These are phyloP conservation scores for Talaromyces rugulosus DNA, from an alignment of 2,329 filamentous ascomycete genomes.

Conservation along the genomic window DNA sequence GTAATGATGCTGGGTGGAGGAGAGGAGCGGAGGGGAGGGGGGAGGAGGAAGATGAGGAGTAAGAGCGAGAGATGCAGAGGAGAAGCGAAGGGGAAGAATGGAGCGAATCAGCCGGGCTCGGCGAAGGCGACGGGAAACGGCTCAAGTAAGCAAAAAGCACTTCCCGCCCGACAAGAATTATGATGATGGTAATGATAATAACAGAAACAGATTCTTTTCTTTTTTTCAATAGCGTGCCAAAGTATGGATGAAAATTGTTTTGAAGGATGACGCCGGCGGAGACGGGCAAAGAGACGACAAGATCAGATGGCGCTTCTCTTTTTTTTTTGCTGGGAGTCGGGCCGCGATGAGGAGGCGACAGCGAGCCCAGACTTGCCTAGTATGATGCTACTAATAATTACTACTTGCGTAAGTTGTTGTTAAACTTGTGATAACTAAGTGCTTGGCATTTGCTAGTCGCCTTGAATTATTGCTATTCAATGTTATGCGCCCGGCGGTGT, in stretches of 20 bases:
- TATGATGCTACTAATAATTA: not conserved
- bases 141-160: conserved; percentile 2
- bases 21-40: not conserved
- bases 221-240: not conserved
- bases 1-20: not conserved
- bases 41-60: not conserved
- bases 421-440: not conserved
- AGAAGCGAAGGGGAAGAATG: not conserved
- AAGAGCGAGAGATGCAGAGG: not conserved
- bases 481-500: too few species aligned
- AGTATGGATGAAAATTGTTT: not conserved
- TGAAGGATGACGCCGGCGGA: not conserved
- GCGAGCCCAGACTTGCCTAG: not conserved
- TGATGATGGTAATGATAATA: not conserved
- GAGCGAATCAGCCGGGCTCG: conserved; percentile 8
- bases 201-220: not conserved
- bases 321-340: not conserved
- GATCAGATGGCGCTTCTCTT: not conserved
- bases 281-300: not conserved
- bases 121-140: conserved; percentile 8
- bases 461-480: not conserved
- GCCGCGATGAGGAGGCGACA: not conserved
- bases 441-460: not conserved
- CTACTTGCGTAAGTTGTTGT: not conserved
- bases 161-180: not conserved